Evolutionary conservation across 768 basidiomycete genomes (phyloP), one percentile per base, ranked within the genome.

Genomic region (Podaxis carcinomalis): DNA sequence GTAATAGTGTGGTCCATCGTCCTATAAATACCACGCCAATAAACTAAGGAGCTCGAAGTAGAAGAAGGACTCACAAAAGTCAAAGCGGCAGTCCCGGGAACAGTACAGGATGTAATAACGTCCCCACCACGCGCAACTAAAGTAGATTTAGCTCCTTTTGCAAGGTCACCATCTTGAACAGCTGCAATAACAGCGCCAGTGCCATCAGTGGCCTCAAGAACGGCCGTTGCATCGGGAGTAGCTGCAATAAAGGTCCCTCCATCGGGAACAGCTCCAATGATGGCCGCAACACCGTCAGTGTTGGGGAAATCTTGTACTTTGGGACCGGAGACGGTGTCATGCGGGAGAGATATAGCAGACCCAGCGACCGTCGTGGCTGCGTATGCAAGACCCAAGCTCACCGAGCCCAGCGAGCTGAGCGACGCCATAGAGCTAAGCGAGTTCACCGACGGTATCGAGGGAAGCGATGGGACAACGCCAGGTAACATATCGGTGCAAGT

Each of bases 1-100:
- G 42, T 74, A 78, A 5, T 68, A 54, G 44, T 67, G 77, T 6
- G 79, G 78, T 2, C 79, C 79, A 63, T 80, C 79, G 65, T 80
- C 78, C 78, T 78, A 58, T 53, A 32, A 44, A 16, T 14, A 9
- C 42, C n/a, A 5, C 42, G 9, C 19, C 36, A 51, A 27, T 7
- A 11, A 6, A 5, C 13, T 19, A 32, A 5, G n/a, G 10, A 53
- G 11, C 27, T 1, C 19, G 42, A 62, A n/a, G 32, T 27, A 9
- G 6, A 35, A 2, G 10, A 53, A 53, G 54, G 5, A 65, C 73
- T 54, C 62, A 73, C 74, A 49, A 76, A 74, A 39, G 75, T 75
- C 23, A 76, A 68, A 51, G 75, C 74, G 44, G 62, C 70, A 19
- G 72, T 74, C 37, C 73, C 71, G 1, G 76, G 67, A 16, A 69